Conservation (phyloP, 148 eudicot genomes). For the Amaranthus palmeri region DNA sequence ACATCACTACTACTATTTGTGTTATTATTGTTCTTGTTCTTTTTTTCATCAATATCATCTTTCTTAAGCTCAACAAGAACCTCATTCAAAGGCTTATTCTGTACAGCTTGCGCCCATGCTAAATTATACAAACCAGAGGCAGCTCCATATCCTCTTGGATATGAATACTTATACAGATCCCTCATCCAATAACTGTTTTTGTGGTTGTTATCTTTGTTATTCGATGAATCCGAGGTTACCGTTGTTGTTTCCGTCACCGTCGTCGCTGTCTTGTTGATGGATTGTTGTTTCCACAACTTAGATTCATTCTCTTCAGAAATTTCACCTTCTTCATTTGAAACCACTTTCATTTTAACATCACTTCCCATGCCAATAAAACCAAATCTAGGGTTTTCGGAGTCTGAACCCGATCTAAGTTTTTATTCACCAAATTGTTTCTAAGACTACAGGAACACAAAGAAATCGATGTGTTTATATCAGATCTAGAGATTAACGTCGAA, state of each 20-base stretch:
- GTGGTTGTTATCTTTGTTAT: background rate
- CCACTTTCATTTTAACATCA: constrained; percentile 27
- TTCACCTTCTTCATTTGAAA: constrained; percentile 68
- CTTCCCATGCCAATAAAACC: constrained; percentile 31
- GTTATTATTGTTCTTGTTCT: background rate
- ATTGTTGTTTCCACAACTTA: constrained; percentile 22
- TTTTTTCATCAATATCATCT: constrained; percentile 19
- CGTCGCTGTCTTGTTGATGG: constrained; percentile 18
- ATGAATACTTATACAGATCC: constrained; percentile 67
- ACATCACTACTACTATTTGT: background rate
- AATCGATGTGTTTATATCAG: background rate
- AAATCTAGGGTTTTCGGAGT: constrained; percentile 32
- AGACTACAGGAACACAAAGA: no score
- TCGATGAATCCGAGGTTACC: constrained; percentile 9
- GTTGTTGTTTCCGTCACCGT: constrained; percentile 15
- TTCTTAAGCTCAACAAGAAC: constrained; percentile 42
- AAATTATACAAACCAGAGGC: constrained; percentile 65
- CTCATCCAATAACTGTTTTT: constrained; percentile 39
- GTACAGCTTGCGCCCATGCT: constrained; percentile 98
- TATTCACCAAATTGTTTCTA: constrained; percentile 1
- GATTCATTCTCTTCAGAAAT: constrained; percentile 52
- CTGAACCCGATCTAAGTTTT: constrained; percentile 19
- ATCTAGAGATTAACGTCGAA: constrained; percentile 3
- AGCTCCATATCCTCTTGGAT: constrained; percentile 41
- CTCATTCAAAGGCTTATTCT: constrained; percentile 78